Evolutionary conservation across 768 basidiomycete species (phyloP), one percentile per base, ranked within the genome.

Genomic region (Kondoa malvinella): DNA sequence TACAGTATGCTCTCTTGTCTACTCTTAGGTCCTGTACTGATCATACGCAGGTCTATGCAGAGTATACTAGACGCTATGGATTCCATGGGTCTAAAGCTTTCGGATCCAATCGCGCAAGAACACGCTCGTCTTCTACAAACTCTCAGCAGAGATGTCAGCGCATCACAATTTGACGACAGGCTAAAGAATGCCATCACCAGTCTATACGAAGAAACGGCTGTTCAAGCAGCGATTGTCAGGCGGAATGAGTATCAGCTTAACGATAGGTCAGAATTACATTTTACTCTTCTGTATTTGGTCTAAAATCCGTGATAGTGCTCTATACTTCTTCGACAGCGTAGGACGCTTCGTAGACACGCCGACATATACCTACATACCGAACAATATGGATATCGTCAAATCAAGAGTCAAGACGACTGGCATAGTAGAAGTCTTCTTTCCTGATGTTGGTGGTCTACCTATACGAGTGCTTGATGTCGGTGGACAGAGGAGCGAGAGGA

Each of bases 341-440:
- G 40, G 21, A 8, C 40, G 40, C 8, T 50, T 50, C 40, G 40
- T 50, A 8, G 40, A 50, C 21, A 8, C 40, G 8, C 40, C 40
- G 21, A 21, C 8, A 50, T 50, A 50, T 50, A 8, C 12, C 40
- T 50, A 50, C 21, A 50, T 50, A 8, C 40, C 40, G 21, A 50
- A 21, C 40, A 21, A 50, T 50, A 50, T 50, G 40, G 94, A 97
- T 73, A 94, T 97, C 73, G 80, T 96, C 16, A 83, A 92, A 57
- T 87, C 86, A 63, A 84, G 94, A 73, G 92, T 96, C 61, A 96
- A 95, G 81, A 96, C 94, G 0, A 96, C 94, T 0, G 94, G 94
- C 70, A 96, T 97, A 75, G 94, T 91, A 0, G 94, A 96, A 79
- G 95, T 92, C 27, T 90, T 86, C 61, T 96, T 97, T 82, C 40